phyloP scores from a whole-genome alignment of 2,329 filamentous ascomycete genomes.

The Colletotrichum phormii region DNA sequence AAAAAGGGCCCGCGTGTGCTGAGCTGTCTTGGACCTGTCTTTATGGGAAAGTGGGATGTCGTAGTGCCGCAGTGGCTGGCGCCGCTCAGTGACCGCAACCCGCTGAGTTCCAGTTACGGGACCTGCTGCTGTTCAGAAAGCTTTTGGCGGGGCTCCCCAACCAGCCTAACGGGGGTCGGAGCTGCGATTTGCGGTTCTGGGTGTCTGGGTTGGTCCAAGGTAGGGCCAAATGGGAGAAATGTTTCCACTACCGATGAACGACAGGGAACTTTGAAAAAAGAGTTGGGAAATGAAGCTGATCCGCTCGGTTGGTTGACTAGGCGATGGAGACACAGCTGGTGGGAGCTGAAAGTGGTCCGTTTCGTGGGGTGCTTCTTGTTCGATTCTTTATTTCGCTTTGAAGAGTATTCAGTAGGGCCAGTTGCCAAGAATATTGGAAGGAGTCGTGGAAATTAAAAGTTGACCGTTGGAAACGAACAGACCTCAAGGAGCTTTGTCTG shows the following conservation, averaged over 20 bases:
- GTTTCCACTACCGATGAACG: not conserved
- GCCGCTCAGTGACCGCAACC: not conserved
- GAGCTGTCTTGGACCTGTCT: not conserved
- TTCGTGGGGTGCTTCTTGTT: slow-evolving; percentile 4
- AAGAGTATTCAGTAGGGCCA: too few relatives aligned
- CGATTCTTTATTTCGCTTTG: not conserved
- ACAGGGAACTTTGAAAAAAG: not conserved
- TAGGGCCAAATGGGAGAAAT: not conserved
- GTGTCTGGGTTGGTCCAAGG: not conserved
- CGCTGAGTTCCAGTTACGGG: not conserved
- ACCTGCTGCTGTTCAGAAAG: not conserved
- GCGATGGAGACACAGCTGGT: not conserved
- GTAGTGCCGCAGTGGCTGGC: not conserved
- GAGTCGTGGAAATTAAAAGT: not conserved
- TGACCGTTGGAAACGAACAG: not conserved
- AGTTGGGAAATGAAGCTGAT: slow-evolving; percentile 6
- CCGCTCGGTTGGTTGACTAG: slow-evolving; percentile 22
- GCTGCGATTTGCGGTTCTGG: not conserved
- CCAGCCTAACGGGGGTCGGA: slow-evolving; percentile 6
- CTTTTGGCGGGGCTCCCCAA: slow-evolving; percentile 19
- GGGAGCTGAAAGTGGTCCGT: not conserved
- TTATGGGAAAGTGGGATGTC: slow-evolving; percentile 27
- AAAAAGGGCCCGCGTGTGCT: not conserved
- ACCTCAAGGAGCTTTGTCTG: not conserved
- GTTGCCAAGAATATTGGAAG: not conserved